Evolutionary conservation across 1,139 yeast genomes (phyloP), one percentile per base, ranked within the genome.

Genomic region (Suhomyces terraborum): DNA sequence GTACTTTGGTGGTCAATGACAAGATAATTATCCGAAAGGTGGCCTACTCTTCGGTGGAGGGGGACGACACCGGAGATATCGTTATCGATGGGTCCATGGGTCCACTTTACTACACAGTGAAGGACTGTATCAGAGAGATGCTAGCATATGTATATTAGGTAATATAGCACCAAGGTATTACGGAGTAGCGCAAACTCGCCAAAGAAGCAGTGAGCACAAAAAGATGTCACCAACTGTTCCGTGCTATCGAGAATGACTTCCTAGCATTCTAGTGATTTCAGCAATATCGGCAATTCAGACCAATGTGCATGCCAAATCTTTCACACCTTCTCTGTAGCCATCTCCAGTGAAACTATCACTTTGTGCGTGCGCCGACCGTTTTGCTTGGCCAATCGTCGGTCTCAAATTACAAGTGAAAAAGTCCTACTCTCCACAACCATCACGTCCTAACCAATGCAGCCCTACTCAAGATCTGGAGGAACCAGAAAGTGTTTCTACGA

Each of bases 1-100:
- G 98, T 59, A 82, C 91, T 0, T 67, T 93, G 38, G 95, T 91
- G 7, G 86, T 95, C 28, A 91, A 91, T 55, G 87, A 85, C 45
- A 69, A 69, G 41, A 77, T 93, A 19, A 84, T 91, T 1, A 80
- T 93, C 7, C 70, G 88, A 44, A 91, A 93, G 60, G 74, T 86
- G 3, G 78, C 80, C 8, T 67, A 67, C 47, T 64, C 69, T 18
- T 56, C 61, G 12, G 49, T 56, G 8, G 75, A 69, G 41, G 64
- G 66, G 22, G 77, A 73, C 36, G 77, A 71, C 38, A 89, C 89
- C 36, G 96, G 97, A 30, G 85, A 85, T 56, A 77, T 94, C 16
- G 70, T 84, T 7, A 82, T 94, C 19, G 96, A 93, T 53, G 98
- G 98, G 4, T 76, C 78, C 12, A 79, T 86, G 8, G 83, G 91